Evolutionary conservation across 1,284 basidiomycete genomes (phyloP).

Genomic region (Mycena citricolor): DNA sequence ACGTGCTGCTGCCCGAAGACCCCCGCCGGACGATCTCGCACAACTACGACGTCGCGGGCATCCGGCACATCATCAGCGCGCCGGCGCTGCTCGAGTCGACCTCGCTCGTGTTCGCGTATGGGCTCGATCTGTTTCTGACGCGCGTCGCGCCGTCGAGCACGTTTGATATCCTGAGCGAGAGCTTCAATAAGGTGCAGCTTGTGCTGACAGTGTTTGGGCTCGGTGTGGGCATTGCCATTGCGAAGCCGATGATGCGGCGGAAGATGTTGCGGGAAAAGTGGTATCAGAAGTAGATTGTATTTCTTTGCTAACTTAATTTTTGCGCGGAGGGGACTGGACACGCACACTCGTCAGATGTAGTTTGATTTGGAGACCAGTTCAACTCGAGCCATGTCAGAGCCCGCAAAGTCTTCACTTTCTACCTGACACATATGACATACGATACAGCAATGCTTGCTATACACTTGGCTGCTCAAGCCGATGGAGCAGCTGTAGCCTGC

Average conservation of each 20-base stretch:
- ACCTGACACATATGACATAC: too few relatives aligned
- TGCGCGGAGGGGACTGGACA: too few relatives aligned
- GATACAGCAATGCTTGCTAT: too few relatives aligned
- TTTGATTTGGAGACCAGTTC: too few relatives aligned
- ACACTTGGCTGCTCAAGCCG: too few relatives aligned
- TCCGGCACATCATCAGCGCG: slow-evolving; percentile 66
- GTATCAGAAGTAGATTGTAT: slow-evolving; percentile 45
- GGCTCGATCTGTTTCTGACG: slow-evolving; percentile 86
- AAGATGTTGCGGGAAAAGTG: slow-evolving; percentile 68
- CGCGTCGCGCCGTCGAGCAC: slow-evolving; percentile 84
- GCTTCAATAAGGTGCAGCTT: slow-evolving; percentile 93
- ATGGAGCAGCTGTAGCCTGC: too few relatives aligned
- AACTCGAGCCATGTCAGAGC: too few relatives aligned
- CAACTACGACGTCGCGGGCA: slow-evolving; percentile 70
- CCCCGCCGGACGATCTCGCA: slow-evolving; percentile 79
- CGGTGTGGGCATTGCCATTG: slow-evolving; percentile 70
- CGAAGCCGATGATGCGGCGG: slow-evolving; percentile 70
- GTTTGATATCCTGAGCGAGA: slow-evolving; percentile 90
- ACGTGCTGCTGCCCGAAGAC: slow-evolving; percentile 75
- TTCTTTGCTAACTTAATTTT: slow-evolving; percentile 1
- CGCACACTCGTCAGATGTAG: too few relatives aligned
- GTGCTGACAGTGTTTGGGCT: slow-evolving; percentile 81
- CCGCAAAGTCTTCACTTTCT: too few relatives aligned
- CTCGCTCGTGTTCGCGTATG: slow-evolving; percentile 83
- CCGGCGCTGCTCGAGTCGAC: slow-evolving; percentile 92